A percentile compares a stretch with the other conserved stretches of the same genome.
Conservation (phyloP, 306 rosid genomes). For the Trifolium subterraneum region DNA sequence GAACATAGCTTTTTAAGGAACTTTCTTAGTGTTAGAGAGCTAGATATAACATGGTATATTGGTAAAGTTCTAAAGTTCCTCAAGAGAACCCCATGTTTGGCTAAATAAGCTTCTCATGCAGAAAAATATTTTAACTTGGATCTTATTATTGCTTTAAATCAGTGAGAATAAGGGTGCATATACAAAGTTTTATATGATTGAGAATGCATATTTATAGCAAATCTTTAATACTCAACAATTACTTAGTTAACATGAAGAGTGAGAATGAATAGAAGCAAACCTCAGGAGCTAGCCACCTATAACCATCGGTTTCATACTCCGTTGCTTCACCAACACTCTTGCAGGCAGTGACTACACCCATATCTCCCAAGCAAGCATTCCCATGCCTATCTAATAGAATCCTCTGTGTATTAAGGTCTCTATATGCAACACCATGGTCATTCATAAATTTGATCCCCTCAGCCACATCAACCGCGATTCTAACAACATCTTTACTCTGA, state of each 20-base stretch:
- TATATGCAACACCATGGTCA: conserved; percentile 79
- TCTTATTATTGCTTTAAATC: conserved; percentile 19
- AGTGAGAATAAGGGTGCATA: conserved; percentile 4
- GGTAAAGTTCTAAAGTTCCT: conserved; percentile 5
- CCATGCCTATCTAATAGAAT: conserved; percentile 86
- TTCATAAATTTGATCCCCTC: conserved; percentile 93
- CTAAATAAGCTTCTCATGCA: conserved; percentile 29
- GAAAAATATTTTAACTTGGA: conserved; percentile 4
- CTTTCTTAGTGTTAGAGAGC: conserved; percentile 6
- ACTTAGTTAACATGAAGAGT: conserved; percentile 35
- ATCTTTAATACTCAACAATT: conserved; percentile 33
- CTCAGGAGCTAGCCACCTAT: conserved; percentile 98
- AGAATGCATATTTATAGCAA: neutral
- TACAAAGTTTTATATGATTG: neutral
- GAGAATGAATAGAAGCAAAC: conserved; percentile 57
- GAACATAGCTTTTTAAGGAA: conserved; percentile 17
- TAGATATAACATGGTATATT: neutral
- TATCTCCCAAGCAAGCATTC: conserved; percentile 89
- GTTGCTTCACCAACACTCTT: conserved; percentile 77
- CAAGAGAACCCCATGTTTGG: conserved; percentile 20
- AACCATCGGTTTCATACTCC: conserved; percentile 98
- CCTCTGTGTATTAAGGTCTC: conserved; percentile 85
- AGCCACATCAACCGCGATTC: conserved; percentile 82
- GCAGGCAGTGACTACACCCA: conserved; percentile 90
- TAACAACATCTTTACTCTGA: conserved; percentile 71